Conservation (phyloP, 768 basidiomycete species). For the Cantharellus anzutake region DNA sequence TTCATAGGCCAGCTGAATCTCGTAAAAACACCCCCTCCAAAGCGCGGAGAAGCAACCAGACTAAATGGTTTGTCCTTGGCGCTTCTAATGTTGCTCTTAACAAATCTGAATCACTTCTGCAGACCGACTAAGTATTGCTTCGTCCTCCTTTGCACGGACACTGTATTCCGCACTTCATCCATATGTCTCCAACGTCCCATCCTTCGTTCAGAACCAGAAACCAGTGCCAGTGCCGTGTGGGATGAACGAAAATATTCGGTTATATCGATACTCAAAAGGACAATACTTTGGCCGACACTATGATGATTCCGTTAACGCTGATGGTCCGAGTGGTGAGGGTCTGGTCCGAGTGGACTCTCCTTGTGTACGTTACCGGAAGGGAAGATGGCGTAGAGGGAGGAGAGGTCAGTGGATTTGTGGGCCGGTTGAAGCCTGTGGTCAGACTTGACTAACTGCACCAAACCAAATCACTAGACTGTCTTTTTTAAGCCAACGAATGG, state of each 20-base stretch:
- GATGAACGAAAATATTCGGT: conserved; percentile 53
- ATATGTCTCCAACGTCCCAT: conserved; percentile 36
- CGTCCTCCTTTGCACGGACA: conserved; percentile 34
- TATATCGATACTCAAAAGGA: conserved; percentile 45
- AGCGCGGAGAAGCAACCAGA: conserved; percentile 50
- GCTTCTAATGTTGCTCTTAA: background rate
- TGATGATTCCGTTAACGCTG: conserved; percentile 38
- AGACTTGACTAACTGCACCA: background rate
- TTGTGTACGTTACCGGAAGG: conserved; percentile 50
- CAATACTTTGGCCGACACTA: conserved; percentile 64
- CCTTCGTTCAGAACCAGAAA: conserved; percentile 17
- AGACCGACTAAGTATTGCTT: conserved; percentile 47
- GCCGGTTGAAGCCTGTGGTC: background rate
- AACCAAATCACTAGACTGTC: conserved; percentile 26
- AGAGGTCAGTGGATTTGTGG: conserved; percentile 24
- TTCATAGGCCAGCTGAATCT: conserved; percentile 42
- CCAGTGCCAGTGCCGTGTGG: conserved; percentile 22
- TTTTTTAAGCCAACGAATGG: conserved; percentile 31
- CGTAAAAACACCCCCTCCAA: conserved; percentile 50
- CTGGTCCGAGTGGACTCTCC: conserved; percentile 53
- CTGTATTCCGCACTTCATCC: conserved; percentile 32
- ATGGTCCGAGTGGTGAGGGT: conserved; percentile 48
- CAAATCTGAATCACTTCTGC: background rate
- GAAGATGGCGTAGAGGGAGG: conserved; percentile 62
- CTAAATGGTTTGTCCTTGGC: conserved; percentile 34